Evolutionary conservation across 805 yeast genomes (phyloP).

Genomic region (Starmerella stellata): DNA sequence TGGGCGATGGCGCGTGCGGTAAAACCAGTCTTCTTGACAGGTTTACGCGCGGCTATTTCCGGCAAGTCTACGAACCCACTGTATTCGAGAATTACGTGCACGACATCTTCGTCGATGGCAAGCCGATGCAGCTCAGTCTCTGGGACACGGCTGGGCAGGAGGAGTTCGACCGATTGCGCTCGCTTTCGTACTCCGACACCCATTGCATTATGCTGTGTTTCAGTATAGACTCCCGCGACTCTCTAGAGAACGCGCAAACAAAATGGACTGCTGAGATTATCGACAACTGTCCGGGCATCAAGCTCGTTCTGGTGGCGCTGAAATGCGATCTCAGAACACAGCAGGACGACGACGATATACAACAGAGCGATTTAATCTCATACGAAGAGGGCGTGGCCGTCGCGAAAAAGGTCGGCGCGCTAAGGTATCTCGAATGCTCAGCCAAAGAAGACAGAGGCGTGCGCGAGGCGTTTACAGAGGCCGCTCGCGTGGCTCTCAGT

Average conservation of each 20-base stretch:
- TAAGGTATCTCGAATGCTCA: slow-evolving; percentile 87
- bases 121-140: slow-evolving; percentile 73
- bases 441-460: slow-evolving; percentile 95
- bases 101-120: slow-evolving; percentile 88
- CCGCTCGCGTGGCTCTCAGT: slow-evolving; percentile 87
- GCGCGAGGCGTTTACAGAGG: slow-evolving; percentile 97
- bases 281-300: slow-evolving; percentile 93
- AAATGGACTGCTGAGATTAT: slow-evolving; percentile 96
- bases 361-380: slow-evolving; percentile 34
- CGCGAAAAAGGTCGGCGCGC: slow-evolving; percentile 84
- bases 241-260: slow-evolving; percentile 82
- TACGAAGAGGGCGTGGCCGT: slow-evolving; percentile 88
- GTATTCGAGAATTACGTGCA: slow-evolving; percentile 95
- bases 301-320: slow-evolving; percentile 78
- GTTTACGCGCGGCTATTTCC: slow-evolving; percentile 92
- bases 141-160: slow-evolving; percentile 99
- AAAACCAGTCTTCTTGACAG: slow-evolving; percentile 87
- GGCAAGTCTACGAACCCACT: slow-evolving; percentile 95
- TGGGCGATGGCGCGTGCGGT: slow-evolving; percentile 98
- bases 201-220: slow-evolving; percentile 95
- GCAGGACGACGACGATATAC: slow-evolving; percentile 33
- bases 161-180: slow-evolving; percentile 85
- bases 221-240: slow-evolving; percentile 83
- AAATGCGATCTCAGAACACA: slow-evolving; percentile 78
- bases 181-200: slow-evolving; percentile 83